Evolutionary conservation across 2,329 filamentous ascomycete species (phyloP).

Genomic region (Pleurostoma richardsiae): DNA sequence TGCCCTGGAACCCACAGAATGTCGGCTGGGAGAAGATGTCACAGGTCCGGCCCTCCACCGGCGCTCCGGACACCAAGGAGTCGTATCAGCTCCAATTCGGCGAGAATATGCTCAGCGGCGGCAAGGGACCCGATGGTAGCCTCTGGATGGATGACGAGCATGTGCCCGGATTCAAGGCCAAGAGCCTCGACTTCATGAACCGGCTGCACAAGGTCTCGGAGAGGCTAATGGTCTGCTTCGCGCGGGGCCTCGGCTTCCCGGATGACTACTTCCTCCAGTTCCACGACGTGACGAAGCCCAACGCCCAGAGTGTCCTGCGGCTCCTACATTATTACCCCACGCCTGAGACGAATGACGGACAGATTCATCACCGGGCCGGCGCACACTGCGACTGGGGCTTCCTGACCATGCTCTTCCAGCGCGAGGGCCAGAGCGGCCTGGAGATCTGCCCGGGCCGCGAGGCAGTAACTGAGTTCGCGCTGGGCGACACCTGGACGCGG

Average conservation of each 20-base stretch:
- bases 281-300: conserved; percentile 40
- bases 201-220: conserved; percentile 38
- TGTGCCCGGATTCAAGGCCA: conserved; percentile 42
- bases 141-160: conserved; percentile 23
- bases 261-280: conserved; percentile 49
- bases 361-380: conserved; percentile 46
- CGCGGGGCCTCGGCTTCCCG: conserved; percentile 44
- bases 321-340: conserved; percentile 23
- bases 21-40: conserved; percentile 53
- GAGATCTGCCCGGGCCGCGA: conserved; percentile 56
- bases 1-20: conserved; percentile 44
- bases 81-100: conserved; percentile 54
- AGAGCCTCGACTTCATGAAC: conserved; percentile 24
- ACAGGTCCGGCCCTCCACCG: conserved; percentile 51
- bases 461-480: conserved; percentile 45
- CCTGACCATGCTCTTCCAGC: conserved; percentile 54
- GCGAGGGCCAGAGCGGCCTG: conserved; percentile 45
- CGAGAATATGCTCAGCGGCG: conserved; percentile 17
- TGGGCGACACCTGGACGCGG: conserved; percentile 52
- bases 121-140: conserved; percentile 8
- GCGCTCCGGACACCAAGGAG: conserved; percentile 49
- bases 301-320: conserved; percentile 48
- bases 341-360: conserved; percentile 8
- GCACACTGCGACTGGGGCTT: conserved; percentile 56
- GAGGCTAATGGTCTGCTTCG: conserved; percentile 50